Base-by-base conservation (phyloP, 2,329 filamentous ascomycete genomes). In the Xylaria sp. region DNA sequence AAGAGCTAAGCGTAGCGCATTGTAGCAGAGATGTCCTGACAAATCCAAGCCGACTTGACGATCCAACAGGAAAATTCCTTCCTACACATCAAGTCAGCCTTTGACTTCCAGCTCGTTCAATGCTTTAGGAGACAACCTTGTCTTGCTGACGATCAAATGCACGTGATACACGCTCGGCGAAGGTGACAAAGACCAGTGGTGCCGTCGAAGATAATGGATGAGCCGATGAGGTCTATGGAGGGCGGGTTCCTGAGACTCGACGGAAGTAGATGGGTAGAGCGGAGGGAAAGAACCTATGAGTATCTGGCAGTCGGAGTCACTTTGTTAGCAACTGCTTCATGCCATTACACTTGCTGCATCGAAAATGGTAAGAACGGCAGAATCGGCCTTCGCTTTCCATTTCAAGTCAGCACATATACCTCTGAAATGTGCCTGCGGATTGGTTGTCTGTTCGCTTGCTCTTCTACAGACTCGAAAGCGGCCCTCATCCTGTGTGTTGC, bases 201-300 rank as follows among this genome's bases (percentile, higher is more conserved):
- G 61, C 60, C 58, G 67, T n/a, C n/a, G 31, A 67, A 64, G 55
- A 62, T 39, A 39, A 70, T 46, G 1, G 52, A 52, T 5, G 68
- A 65, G 20, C 61, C 64, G 33, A 70, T 67, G 25, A 70, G 52
- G 48, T 54, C 23, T n/a, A n/a, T n/a, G n/a, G n/a, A n/a, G n/a
- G n/a, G n/a, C n/a, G 65, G 64, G 36, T 33, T 59, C 15, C 62
- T 28, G 15, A 67, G 36, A 13, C 56, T 61, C 1, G 61, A 67
- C 18, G 64, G 68, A 2, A 67, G 61, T 8, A 67, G 48, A 43
- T 65, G 68, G n/a, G 25, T 3, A 31, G 20, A 28, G 6, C 25
- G 12, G 23, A 18, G 9, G 8, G 33, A 25, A n/a, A 54, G 46
- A 28, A 67, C 59, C 25, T 46, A 63, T 28, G 66, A 68, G n/a